Evolutionary conservation across 495 filamentous ascomycete genomes (phyloP).

Genomic region (Tuber magnatum): DNA sequence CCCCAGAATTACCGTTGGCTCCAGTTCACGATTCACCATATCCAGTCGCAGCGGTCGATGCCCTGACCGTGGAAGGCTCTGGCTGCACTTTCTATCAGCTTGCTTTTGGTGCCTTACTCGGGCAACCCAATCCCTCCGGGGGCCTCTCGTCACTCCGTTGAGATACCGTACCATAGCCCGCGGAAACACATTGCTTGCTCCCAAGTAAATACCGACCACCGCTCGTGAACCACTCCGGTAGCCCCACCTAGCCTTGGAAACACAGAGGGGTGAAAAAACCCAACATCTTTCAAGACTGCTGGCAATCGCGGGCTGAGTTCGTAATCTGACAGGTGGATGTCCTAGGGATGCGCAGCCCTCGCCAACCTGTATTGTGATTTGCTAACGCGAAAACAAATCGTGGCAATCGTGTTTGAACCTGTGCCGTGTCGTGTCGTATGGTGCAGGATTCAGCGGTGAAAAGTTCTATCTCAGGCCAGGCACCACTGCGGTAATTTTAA

Average conservation of each 20-base stretch:
- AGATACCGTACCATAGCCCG: neutral
- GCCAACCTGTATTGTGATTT: neutral
- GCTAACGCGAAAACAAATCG: neutral
- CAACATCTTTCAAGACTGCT: neutral
- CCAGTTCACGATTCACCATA: neutral
- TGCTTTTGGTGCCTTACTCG: neutral
- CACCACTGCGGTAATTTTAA: neutral
- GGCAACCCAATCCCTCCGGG: neutral
- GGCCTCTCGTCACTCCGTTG: neutral
- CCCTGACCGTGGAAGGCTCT: neutral
- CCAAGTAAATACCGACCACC: neutral
- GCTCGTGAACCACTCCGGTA: neutral
- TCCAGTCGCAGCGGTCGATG: neutral
- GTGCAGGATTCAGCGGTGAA: too few relatives aligned
- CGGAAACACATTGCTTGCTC: neutral
- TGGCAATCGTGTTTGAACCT: neutral
- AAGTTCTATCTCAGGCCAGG: too few relatives aligned
- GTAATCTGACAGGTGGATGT: neutral
- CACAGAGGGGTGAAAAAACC: neutral
- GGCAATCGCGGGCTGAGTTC: neutral
- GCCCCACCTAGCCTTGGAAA: neutral
- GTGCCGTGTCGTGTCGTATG: neutral
- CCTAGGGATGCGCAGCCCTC: neutral
- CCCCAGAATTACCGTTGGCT: too few relatives aligned
- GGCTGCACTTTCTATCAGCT: neutral